Evolutionary conservation across 495 filamentous ascomycete genomes (phyloP), one percentile per base, ranked within the genome.

Genomic region (Massariosphaeria phaeospora): DNA sequence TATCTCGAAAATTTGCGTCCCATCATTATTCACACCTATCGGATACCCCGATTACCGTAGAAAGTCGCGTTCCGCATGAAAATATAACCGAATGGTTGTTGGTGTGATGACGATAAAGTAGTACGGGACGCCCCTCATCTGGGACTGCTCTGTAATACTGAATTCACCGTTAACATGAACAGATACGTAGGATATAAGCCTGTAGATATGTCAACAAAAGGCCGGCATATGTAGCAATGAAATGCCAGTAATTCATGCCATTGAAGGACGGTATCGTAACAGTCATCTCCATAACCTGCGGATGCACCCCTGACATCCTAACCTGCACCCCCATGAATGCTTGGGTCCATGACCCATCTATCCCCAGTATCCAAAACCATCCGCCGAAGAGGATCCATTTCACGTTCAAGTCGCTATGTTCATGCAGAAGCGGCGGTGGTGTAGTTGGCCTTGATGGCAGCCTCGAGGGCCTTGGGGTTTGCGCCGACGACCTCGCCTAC

Each of bases 401-500:
- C 5, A 44, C 9, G 18, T 23, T 27, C 39, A 30, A 52, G 36
- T 36, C 17, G 12, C 17, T 24, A 20, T 7, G 23, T 24, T 7
- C 15, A 44, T 40, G 36, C 36, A 7, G 21, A 46, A 29, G 45
- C 49, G 18, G 18, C 17, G 13, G 11, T 40, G 8, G 6, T 5
- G 15, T 3, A 40, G 26, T 64, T 48, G 30, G 44, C 63, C 66
- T 72, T 61, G 36, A 87, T 74, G 43, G 76, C 77, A 33, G 74
- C 70, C 66, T 77, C 67, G 29, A 95, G 68, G 23, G 77, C 80
- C 48, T 71, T 69, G 2, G 83, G 82, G 71, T 89, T 93, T 48
- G 93, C 93, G 50, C 93, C 93, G 25, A 93, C 78, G 47, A 96
- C 75, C 65, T 88, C 85, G 23, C 69, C 75, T 21, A 76, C 75